Evolutionary conservation across 805 yeast species (phyloP), one percentile per base, ranked within the genome.

Genomic region (Hanseniaspora thailandica): DNA sequence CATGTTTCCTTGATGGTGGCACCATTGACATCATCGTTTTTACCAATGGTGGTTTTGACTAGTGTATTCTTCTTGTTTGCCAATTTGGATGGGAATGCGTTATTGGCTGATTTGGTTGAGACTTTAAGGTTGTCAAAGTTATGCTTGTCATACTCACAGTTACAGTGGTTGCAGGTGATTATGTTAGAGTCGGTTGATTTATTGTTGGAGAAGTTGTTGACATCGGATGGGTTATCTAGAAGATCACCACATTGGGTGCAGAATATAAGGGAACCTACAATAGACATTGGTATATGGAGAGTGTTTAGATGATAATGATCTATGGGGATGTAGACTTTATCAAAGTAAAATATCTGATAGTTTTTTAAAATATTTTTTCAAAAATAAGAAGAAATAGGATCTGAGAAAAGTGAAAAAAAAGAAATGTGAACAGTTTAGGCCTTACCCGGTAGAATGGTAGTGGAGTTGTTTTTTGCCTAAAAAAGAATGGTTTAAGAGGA

Each of bases 1-100:
- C 99, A 93, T 65, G 85, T 89, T 68, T 93, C 99, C 67, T 89
- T 85, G 67, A 93, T 93, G 12, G 94, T 84, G 38, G 98, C 98
- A 58, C 97, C 98, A 12, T 43, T 47, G 56, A 88, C 97, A 56
- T 82, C 95, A 59, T 90, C 97, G 57, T 79, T 80, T 26, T 77
- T 77, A 63, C 78, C 80, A 64, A 89, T 74, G 1, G 81, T 69
- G 0, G 97, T 89, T 70, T 93, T 90, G 44, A 93, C 98, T 2
- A 86, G 85, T 6, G 97, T 88, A 15, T 49, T 49, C 60, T 85
- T 76, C 64, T 89, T 87, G 60, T 86, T 73, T 60, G 80, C 79
- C 57, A 93, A 71, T 4, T 81, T 68, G 9, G 97, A 88, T 25
- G 97, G 97, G 69, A 93, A 93, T 0, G 97, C 97, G 66, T 86